phyloP scores from a whole-genome alignment of 2,329 filamentous ascomycete species.

The Ciborinia camelliae region DNA sequence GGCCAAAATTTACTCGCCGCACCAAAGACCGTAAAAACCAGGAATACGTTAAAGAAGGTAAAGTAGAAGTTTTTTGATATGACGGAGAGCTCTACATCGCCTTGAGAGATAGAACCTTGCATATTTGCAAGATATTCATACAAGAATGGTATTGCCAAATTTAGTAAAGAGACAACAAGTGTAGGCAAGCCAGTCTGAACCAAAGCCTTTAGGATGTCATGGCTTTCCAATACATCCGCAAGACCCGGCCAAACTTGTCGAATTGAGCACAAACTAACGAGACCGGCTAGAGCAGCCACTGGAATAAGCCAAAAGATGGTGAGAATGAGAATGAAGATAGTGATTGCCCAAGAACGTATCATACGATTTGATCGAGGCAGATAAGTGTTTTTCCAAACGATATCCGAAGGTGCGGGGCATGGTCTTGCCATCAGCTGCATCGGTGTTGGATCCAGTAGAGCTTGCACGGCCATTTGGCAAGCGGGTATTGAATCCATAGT shows the following conservation, averaged over 20 bases:
- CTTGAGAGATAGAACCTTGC: conserved; percentile 93
- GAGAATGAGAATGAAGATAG: conserved; percentile 74
- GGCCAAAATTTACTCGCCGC: conserved; percentile 72
- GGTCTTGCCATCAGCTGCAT: conserved; percentile 80
- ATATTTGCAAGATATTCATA: conserved; percentile 90
- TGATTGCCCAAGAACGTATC: conserved; percentile 78
- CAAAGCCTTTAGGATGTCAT: conserved; percentile 69
- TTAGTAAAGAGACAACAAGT: conserved; percentile 78
- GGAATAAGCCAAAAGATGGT: conserved; percentile 87
- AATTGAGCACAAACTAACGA: conserved; percentile 80
- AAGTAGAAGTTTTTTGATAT: conserved; percentile 99
- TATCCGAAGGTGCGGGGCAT: conserved; percentile 83
- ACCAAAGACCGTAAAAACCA: conserved; percentile 86
- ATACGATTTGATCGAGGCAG: conserved; percentile 70
- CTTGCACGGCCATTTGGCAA: conserved; percentile 93
- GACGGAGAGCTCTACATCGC: conserved; percentile 88
- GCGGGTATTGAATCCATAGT: conserved; percentile 96
- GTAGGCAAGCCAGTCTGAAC: conserved; percentile 88
- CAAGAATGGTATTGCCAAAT: conserved; percentile 84
- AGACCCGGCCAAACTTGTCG: conserved; percentile 67
- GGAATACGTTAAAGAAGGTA: conserved; percentile 97
- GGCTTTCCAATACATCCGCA: conserved; percentile 61
- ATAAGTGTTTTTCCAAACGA: conserved; percentile 96
- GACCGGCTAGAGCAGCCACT: conserved; percentile 72
- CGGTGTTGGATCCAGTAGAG: conserved; percentile 85